Conservation (phyloP, 495 filamentous ascomycete genomes). For the Clohesyomyces aquaticus region DNA sequence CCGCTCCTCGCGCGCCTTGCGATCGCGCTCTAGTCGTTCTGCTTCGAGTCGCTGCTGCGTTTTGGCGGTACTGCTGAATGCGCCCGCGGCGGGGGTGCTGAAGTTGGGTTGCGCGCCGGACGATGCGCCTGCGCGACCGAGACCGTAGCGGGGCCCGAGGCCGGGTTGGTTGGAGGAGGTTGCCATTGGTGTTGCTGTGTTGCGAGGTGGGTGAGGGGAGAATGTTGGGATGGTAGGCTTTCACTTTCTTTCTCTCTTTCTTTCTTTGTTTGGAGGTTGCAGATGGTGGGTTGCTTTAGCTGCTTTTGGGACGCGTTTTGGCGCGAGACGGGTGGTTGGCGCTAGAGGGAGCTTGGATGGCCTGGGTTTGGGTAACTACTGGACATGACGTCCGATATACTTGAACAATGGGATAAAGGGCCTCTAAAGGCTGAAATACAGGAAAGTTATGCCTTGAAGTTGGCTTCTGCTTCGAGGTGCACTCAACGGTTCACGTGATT, state of each 20-base stretch:
- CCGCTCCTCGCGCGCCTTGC: slow-evolving; percentile 48
- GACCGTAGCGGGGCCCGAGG: slow-evolving; percentile 27
- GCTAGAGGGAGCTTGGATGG: too few relatives aligned
- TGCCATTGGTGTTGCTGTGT: too few relatives aligned
- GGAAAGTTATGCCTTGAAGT: too few relatives aligned
- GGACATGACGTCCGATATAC: too few relatives aligned
- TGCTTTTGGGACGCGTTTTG: too few relatives aligned
- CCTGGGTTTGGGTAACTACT: too few relatives aligned
- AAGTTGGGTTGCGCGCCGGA: slow-evolving; percentile 25
- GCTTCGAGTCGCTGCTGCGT: slow-evolving; percentile 46
- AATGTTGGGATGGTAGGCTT: not conserved
- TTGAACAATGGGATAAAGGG: too few relatives aligned
- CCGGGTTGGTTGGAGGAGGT: slow-evolving; percentile 21
- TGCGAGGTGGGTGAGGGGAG: not conserved
- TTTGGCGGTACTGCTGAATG: slow-evolving; percentile 20
- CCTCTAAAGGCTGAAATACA: too few relatives aligned
- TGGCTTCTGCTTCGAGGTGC: too few relatives aligned
- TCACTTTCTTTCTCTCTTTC: not conserved
- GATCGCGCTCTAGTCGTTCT: slow-evolving; percentile 47
- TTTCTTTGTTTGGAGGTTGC: not conserved
- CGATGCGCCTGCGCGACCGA: slow-evolving; percentile 28
- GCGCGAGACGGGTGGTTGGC: too few relatives aligned
- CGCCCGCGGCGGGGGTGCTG: slow-evolving; percentile 27
- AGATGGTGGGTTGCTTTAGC: too few relatives aligned
- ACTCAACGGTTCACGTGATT: too few relatives aligned